phyloP scores from a whole-genome alignment of 148 eudicot genomes.

The Persicaria maculosa region DNA sequence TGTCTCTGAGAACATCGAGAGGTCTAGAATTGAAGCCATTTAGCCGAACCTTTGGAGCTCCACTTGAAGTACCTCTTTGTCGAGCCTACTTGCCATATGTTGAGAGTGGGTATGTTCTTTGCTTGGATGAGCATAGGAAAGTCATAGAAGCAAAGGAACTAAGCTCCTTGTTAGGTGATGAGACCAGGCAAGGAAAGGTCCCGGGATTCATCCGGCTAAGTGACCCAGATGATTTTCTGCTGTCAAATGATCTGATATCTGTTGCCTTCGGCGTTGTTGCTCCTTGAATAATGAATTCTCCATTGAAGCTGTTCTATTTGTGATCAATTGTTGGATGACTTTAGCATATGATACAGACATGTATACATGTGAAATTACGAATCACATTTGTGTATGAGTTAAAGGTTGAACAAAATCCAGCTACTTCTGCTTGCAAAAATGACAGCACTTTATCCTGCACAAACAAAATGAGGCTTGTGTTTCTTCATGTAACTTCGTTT shows the following conservation, averaged over 20 bases:
- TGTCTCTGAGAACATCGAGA: slow-evolving; percentile 71
- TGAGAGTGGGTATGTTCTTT: slow-evolving; percentile 75
- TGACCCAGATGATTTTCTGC: slow-evolving; percentile 92
- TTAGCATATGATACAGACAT: too few relatives aligned
- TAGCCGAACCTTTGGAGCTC: slow-evolving; percentile 47
- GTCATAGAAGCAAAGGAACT: slow-evolving; percentile 29
- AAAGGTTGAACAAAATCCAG: too few relatives aligned
- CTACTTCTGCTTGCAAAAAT: too few relatives aligned
- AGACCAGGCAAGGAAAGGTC: slow-evolving; percentile 21
- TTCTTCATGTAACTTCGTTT: background rate
- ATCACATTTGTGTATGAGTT: too few relatives aligned
- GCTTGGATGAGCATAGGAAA: slow-evolving; percentile 54
- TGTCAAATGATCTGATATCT: slow-evolving; percentile 86
- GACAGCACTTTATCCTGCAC: too few relatives aligned
- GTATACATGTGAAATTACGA: too few relatives aligned
- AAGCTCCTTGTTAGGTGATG: slow-evolving; percentile 32
- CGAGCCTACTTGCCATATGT: slow-evolving; percentile 50
- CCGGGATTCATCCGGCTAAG: slow-evolving; percentile 58
- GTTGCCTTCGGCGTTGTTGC: slow-evolving; percentile 60
- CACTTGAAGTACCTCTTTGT: slow-evolving; percentile 42
- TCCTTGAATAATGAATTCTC: too few relatives aligned
- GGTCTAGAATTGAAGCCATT: slow-evolving; percentile 67
- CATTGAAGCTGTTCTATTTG: too few relatives aligned
- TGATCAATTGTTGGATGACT: too few relatives aligned
- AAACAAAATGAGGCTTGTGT: background rate